phyloP scores from a whole-genome alignment of 1,284 basidiomycete species.

The Ustilago esculenta region DNA sequence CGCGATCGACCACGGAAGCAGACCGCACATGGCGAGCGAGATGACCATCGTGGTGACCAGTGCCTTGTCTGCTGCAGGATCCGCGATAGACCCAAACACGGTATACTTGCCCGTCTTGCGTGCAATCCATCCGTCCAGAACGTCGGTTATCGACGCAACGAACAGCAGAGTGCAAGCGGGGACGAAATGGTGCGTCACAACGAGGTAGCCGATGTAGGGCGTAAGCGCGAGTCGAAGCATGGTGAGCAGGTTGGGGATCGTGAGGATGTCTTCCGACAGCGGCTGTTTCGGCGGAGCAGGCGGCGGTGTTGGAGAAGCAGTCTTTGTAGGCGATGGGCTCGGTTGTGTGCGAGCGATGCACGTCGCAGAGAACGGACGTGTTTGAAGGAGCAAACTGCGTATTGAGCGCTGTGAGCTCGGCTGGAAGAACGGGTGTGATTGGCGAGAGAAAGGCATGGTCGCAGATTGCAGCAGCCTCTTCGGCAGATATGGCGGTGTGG shows the following conservation, averaged over 20 bases:
- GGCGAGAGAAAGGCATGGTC: background rate
- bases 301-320: constrained; percentile 62
- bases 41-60: constrained; percentile 94
- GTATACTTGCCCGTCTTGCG: constrained; percentile 77
- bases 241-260: constrained; percentile 90
- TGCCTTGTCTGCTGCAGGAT: constrained; percentile 96
- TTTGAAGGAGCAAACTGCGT: background rate
- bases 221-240: constrained; percentile 85
- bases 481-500: too few relatives aligned
- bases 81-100: constrained; percentile 91
- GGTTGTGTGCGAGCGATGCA: constrained; percentile 61
- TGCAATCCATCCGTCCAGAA: constrained; percentile 91
- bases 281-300: constrained; percentile 40
- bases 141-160: constrained; percentile 88
- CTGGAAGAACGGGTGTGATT: background rate
- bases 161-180: constrained; percentile 83
- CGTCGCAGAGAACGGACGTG: constrained; percentile 1
- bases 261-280: constrained; percentile 87
- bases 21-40: constrained; percentile 81
- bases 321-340: constrained; percentile 71
- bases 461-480: too few relatives aligned
- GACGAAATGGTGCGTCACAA: constrained; percentile 82
- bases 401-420: background rate
- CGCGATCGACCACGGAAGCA: constrained; percentile 86
- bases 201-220: constrained; percentile 89